phyloP scores from a whole-genome alignment of 768 basidiomycete genomes.

The Leccinellum luteum region DNA sequence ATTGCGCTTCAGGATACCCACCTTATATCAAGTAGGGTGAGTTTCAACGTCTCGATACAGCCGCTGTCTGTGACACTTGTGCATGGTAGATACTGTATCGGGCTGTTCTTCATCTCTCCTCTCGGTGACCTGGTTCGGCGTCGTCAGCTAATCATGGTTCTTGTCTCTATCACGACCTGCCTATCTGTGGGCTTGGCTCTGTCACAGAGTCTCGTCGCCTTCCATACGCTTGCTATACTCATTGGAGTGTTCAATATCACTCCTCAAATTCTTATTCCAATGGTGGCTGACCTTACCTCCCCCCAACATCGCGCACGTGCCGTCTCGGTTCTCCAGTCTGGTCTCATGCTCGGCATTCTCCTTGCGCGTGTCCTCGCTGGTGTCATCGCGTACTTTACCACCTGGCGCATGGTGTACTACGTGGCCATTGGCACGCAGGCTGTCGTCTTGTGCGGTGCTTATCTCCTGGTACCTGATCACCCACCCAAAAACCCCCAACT shows the following conservation, averaged over 20 bases:
- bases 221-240: constrained; percentile 36
- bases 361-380: constrained; percentile 35
- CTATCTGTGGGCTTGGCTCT: constrained; percentile 42
- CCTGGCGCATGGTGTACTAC: constrained; percentile 43
- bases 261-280: constrained; percentile 39
- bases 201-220: constrained; percentile 30
- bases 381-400: constrained; percentile 39
- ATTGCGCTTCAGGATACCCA: constrained; percentile 49
- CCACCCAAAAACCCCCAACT: constrained; percentile 39
- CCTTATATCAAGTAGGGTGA: constrained; percentile 66
- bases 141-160: constrained; percentile 38
- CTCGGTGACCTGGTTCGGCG: constrained; percentile 46
- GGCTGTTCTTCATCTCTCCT: constrained; percentile 44
- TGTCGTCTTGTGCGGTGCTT: constrained; percentile 29
- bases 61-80: not conserved
- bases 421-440: constrained; percentile 37
- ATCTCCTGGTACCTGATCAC: constrained; percentile 38
- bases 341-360: constrained; percentile 29
- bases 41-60: constrained; percentile 1
- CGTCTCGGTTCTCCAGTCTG: constrained; percentile 34
- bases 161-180: constrained; percentile 32
- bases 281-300: constrained; percentile 44
- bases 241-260: constrained; percentile 40
- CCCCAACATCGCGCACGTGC: constrained; percentile 21
- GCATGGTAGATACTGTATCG: constrained; percentile 17